Conservation (phyloP, 1,139 yeast genomes). For the Protomyces gravidus region DNA sequence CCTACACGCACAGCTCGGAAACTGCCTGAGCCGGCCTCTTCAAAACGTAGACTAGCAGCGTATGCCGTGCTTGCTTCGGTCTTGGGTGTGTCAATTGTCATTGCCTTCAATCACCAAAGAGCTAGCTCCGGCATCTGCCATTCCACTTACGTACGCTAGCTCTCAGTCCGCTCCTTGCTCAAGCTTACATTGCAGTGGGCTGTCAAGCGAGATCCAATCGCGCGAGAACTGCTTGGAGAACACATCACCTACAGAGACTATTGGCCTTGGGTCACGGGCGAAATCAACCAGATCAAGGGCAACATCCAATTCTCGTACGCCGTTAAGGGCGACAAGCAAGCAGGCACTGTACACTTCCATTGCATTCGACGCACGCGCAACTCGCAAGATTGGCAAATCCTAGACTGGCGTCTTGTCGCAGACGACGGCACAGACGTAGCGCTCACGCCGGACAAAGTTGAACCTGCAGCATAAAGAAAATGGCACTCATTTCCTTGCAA, state of each 20-base stretch:
- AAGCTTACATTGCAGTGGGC: constrained; percentile 48
- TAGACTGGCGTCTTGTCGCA: constrained; percentile 11
- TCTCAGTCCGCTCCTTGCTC: background rate
- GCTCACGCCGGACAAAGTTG: constrained; percentile 15
- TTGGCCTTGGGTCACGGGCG: constrained; percentile 86
- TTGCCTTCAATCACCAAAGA: constrained; percentile 23
- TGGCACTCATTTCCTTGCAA: background rate
- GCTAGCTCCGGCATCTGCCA: constrained; percentile 22
- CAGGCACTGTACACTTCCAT: constrained; percentile 25
- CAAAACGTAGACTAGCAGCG: background rate
- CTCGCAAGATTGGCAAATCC: constrained; percentile 20
- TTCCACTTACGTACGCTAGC: constrained; percentile 10
- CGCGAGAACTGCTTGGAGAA: constrained; percentile 64
- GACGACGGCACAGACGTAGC: constrained; percentile 3
- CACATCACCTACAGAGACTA: constrained; percentile 64
- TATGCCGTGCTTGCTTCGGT: constrained; percentile 3
- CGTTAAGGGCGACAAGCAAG: constrained; percentile 54
- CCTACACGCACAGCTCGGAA: background rate
- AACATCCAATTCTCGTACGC: constrained; percentile 65
- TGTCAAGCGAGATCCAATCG: constrained; percentile 68
- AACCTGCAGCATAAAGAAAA: background rate
- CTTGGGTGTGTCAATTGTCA: constrained; percentile 1
- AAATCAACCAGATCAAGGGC: constrained; percentile 77
- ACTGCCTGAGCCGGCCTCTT: background rate
- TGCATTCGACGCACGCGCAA: constrained; percentile 10